Conservation (phyloP, 2,329 filamentous ascomycete species). For the Celoporthe dispersa region DNA sequence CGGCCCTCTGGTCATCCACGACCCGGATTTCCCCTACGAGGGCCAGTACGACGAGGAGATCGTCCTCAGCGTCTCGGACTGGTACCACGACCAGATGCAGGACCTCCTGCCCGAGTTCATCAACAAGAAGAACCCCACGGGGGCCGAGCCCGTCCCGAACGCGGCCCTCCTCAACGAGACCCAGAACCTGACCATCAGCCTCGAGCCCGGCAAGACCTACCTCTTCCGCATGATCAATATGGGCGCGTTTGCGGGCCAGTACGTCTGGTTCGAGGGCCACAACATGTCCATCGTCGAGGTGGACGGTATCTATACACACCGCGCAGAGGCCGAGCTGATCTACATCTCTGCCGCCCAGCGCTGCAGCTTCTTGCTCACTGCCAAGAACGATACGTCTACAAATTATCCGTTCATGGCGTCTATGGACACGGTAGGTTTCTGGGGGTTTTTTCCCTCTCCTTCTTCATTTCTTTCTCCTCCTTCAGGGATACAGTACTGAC, state of each 20-base stretch:
- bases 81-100: conserved; percentile 68
- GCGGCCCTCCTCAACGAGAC: conserved; percentile 74
- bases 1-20: conserved; percentile 67
- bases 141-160: conserved; percentile 69
- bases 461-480: neutral
- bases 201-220: conserved; percentile 73
- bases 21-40: conserved; percentile 62
- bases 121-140: conserved; percentile 58
- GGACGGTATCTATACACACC: conserved; percentile 71
- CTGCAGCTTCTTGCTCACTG: conserved; percentile 65
- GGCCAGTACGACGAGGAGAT: conserved; percentile 65
- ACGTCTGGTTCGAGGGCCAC: conserved; percentile 69
- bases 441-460: no score
- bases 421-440: conserved; percentile 60
- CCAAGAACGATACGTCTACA: conserved; percentile 60
- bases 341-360: conserved; percentile 73
- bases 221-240: conserved; percentile 74
- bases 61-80: conserved; percentile 68
- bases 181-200: conserved; percentile 59
- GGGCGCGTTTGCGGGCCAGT: conserved; percentile 71
- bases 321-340: conserved; percentile 62
- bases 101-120: conserved; percentile 54
- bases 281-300: conserved; percentile 73
- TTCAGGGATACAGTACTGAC: conserved; percentile 34
- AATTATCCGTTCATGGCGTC: conserved; percentile 72